Evolutionary conservation across 1,139 yeast species (phyloP).

Genomic region (Yamadazyma buinensis): DNA sequence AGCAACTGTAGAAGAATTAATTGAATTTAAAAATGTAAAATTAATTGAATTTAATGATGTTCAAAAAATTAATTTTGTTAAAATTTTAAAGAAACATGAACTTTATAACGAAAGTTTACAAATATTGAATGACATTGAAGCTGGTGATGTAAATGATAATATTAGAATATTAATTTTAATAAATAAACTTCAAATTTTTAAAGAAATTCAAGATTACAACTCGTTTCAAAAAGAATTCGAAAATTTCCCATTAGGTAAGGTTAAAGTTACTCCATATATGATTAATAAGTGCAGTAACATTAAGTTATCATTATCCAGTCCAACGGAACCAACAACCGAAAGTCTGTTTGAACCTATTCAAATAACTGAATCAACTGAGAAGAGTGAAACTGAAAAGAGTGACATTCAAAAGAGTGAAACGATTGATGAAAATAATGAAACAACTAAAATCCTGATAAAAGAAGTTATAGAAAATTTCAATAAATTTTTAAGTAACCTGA

Average conservation of each 20-base stretch:
- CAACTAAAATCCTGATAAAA: too few relatives aligned
- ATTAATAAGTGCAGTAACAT: slow-evolving; percentile 28
- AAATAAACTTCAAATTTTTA: slow-evolving; percentile 20
- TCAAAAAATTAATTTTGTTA: slow-evolving; percentile 27
- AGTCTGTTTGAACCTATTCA: too few relatives aligned
- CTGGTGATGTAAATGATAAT: slow-evolving; percentile 14
- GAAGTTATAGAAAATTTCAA: slow-evolving; percentile 19
- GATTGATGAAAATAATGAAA: too few relatives aligned
- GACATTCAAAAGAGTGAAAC: too few relatives aligned
- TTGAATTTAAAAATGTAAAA: slow-evolving; percentile 13
- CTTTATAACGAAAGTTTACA: slow-evolving; percentile 22
- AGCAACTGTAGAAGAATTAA: slow-evolving; percentile 17
- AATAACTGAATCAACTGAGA: too few relatives aligned
- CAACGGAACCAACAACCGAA: slow-evolving; percentile 8
- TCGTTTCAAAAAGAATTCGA: slow-evolving; percentile 20
- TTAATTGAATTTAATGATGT: slow-evolving; percentile 19
- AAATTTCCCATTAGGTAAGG: slow-evolving; percentile 28
- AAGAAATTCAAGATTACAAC: slow-evolving; percentile 18
- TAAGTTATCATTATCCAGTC: slow-evolving; percentile 20
- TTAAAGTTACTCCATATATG: slow-evolving; percentile 33
- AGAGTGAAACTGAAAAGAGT: too few relatives aligned
- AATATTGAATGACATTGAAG: slow-evolving; percentile 16
- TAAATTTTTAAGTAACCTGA: slow-evolving; percentile 34
- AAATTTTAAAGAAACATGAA: slow-evolving; percentile 30
- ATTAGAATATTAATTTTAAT: slow-evolving; percentile 1